Conservation (phyloP, 192 early-diverging fungal species). For the Gorgonomyces haynaldii region DNA sequence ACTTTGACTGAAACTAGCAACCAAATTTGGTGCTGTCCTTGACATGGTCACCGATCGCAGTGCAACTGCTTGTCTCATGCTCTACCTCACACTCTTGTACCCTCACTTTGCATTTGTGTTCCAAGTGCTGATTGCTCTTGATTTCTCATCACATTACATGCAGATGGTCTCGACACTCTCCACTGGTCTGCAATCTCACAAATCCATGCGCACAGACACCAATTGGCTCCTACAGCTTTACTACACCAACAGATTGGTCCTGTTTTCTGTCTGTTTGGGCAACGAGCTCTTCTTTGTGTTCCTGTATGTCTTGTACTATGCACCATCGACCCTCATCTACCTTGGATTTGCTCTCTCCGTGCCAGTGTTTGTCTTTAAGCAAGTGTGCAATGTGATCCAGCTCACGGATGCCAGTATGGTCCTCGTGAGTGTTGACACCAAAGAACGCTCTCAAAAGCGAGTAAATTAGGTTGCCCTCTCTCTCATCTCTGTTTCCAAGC, state of each 20-base stretch:
- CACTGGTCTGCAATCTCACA: conserved; percentile 80
- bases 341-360: conserved; percentile 21
- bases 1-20: conserved; percentile 21
- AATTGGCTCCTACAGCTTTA: conserved; percentile 69
- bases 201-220: conserved; percentile 66
- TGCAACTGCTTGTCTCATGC: conserved; percentile 85
- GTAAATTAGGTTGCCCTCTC: too few species aligned
- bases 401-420: conserved; percentile 85
- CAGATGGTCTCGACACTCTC: conserved; percentile 94
- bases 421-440: too few species aligned
- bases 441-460: too few species aligned
- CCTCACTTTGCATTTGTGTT: conserved; percentile 63
- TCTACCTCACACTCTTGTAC: conserved; percentile 63
- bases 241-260: conserved; percentile 81
- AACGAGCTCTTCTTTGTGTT: conserved; percentile 88
- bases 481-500: too few species aligned
- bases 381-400: conserved; percentile 89
- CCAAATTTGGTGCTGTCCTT: conserved; percentile 87
- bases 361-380: conserved; percentile 76
- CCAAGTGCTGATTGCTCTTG: conserved; percentile 83
- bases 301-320: conserved; percentile 58
- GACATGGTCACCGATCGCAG: conserved; percentile 99
- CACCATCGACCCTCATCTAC: conserved; percentile 16
- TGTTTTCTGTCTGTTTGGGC: conserved; percentile 85
- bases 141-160: conserved; percentile 94